These are phyloP conservation scores for Chaetomium olivaceum DNA, from an alignment of 2,329 filamentous ascomycete species.

Conservation along the genomic window DNA sequence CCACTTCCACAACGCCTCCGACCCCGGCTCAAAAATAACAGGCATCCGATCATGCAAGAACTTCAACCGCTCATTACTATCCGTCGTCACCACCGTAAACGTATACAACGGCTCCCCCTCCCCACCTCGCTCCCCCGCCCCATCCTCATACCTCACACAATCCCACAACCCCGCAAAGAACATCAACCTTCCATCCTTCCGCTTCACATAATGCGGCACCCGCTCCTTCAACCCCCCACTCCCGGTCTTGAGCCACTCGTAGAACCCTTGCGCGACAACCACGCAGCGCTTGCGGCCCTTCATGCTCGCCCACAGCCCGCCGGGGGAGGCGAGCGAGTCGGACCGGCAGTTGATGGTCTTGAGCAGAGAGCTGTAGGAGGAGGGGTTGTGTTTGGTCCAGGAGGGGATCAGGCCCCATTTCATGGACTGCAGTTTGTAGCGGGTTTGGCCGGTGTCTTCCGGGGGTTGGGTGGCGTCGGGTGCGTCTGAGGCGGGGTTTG, in stretches of 20 bases:
- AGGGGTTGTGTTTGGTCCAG: conserved; percentile 84
- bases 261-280: conserved; percentile 88
- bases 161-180: conserved; percentile 93
- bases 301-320: conserved; percentile 90
- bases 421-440: conserved; percentile 87
- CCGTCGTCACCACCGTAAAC: conserved; percentile 92
- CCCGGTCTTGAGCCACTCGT: conserved; percentile 81
- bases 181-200: conserved; percentile 81
- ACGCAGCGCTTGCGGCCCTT: conserved; percentile 87
- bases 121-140: conserved; percentile 7
- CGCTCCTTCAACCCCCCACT: conserved; percentile 62
- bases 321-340: conserved; percentile 73
- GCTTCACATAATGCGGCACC: conserved; percentile 79
- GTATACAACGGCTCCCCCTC: conserved; percentile 70
- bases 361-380: conserved; percentile 76
- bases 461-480: too few species aligned
- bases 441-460: conserved; percentile 36
- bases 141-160: conserved; percentile 63
- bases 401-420: conserved; percentile 94
- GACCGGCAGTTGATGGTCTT: conserved; percentile 95
- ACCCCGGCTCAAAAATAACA: conserved; percentile 79
- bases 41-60: conserved; percentile 97
- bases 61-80: conserved; percentile 75
- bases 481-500: background rate
- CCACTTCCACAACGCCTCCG: conserved; percentile 70